Base-by-base conservation (phyloP, 805 yeast species). In the Pachysolen tannophilus region DNA sequence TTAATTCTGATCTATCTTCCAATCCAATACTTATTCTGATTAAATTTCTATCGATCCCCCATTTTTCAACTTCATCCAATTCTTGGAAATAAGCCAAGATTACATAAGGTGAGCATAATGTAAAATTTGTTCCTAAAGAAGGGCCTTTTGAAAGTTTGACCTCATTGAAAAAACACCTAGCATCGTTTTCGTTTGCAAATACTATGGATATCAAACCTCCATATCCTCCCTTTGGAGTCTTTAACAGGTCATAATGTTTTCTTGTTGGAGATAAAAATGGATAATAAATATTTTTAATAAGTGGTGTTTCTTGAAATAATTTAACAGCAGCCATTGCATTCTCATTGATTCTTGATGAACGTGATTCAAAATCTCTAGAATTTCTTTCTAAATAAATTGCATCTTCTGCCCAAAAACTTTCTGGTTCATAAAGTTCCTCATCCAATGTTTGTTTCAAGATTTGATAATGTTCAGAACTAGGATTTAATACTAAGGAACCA, bases 371-470 rank as follows among this genome's bases (percentile, higher is more conserved):
- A 58, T 92, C 97, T 41, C 97, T 73, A 4, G 95, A 85, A 63
- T 92, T 92, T 52, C 96, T 70, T 57, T 92, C 98, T 50, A 92
- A 60, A 50, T 81, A 80, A 36, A 92, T 75, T 2, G 95, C 95
- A 59, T 92, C 98, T 58, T 90, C 95, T 21, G 79, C 84, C 97
- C 97, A 92, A 45, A 84, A 69, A 6, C 67, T 58, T 49, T 90
- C 97, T 43, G 69, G 78, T 46, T 77, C 84, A 53, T 71, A 85
- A n/a, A n/a, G n/a, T 30, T 68, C 67, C 7, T 64, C 61, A 37
- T 67, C 48, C 45, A 77, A 63, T 45, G 68, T 68, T 26, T 53
- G 38, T 50, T 78, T 78, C 38, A 84, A 67, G 37, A 35, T 40
- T 3, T 45, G 38, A 60, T 72, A 87, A 42, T 49, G 56, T 28